Evolutionary conservation across 2,329 filamentous ascomycete genomes (phyloP), one percentile per base, ranked within the genome.

Genomic region (Leptosphaerulina australis): DNA sequence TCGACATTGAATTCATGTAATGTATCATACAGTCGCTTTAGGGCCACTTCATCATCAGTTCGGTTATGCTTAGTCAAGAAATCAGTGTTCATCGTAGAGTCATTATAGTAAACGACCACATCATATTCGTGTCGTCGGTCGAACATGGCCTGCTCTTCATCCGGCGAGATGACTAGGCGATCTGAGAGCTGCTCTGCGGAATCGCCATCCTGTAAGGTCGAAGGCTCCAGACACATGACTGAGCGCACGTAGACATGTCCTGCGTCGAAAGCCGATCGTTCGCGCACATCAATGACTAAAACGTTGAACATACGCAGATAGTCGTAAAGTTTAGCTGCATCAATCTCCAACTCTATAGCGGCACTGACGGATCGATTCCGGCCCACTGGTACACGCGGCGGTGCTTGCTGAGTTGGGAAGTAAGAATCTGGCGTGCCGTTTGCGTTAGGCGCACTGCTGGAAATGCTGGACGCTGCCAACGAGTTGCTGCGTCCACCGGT

Each of bases 221-320:
- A 83, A 18, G 92, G 91, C 64, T 99, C 94, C 53, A 99, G 83
- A 71, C 94, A 99, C 34, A 99, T 90, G 29, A 91, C 89, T 5
- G 84, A 87, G 47, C 86, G 86, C 5, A 88, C 86, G 77, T 88
- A 88, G 56, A 99, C 91, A 68, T 99, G 94, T 0, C 94, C 94
- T 37, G 87, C 81, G 60, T 97, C 91, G 67, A 90, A 99, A 7
- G 88, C 83, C 44, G 88, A 84, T 20, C 94, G 86, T 47, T 83
- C 78, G 29, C 94, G 86, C 31, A 97, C 85, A 71, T 99, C 94
- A 58, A 99, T 91, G 18, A 97, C 71, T 10, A 99, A 76, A 18
- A 97, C 80, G 53, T 74, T 85, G 74, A 75, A 91, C 50, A 79
- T 77, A 47, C 81, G 79, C 66, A 96, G 83, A 47, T 88, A 88